Evolutionary conservation across 495 filamentous ascomycete species (phyloP), one percentile per base, ranked within the genome.

Genomic region (Tetracladium marchalianum): DNA sequence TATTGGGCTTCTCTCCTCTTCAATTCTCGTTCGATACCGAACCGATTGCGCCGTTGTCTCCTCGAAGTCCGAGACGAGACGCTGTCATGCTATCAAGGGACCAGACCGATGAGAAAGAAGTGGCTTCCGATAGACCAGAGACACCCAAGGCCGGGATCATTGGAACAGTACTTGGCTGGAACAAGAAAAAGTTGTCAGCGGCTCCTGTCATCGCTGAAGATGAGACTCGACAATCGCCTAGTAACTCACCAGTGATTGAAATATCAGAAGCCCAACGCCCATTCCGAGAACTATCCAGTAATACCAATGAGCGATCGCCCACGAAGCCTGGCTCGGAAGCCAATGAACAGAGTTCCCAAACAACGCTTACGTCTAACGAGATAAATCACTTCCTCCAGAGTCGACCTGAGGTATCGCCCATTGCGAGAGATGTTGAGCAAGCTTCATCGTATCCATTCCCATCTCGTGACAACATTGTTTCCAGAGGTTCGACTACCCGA

Each of bases 301-400:
- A 70, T 42, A 54, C 61, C 4, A 57, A 61, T 22, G 47, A 58
- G 12, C 53, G 62, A 40, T 38, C 47, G 15, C 66, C 57, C 35
- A 72, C 67, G 51, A 64, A 39, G 24, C 11, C 46, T 9, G 46
- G 42, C 2, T 33, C 62, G 12, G 45, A 70, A 36, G 79, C 70
- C 39, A 65, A 67, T 32, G 82, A 90, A 56, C 81, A 87, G 44
- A 73, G 76, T 40, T 76, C 78, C 11, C 87, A 93, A 62, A 90
- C 87, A 31, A 67, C 78, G 7, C 62, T 90, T 31, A 89, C 85
- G 11, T 77, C 80, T 0, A 75, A 82, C 35, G 78, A 77, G 39
- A 80, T 90, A 47, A 84, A 89, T 47, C 73, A 74, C 40, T 65
- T 86, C 43, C 61, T 87, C 11, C 72, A 72, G 53, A 69, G 69